Conservation (phyloP, 2,329 filamentous ascomycete genomes). For the Teratosphaeria zuluensis region DNA sequence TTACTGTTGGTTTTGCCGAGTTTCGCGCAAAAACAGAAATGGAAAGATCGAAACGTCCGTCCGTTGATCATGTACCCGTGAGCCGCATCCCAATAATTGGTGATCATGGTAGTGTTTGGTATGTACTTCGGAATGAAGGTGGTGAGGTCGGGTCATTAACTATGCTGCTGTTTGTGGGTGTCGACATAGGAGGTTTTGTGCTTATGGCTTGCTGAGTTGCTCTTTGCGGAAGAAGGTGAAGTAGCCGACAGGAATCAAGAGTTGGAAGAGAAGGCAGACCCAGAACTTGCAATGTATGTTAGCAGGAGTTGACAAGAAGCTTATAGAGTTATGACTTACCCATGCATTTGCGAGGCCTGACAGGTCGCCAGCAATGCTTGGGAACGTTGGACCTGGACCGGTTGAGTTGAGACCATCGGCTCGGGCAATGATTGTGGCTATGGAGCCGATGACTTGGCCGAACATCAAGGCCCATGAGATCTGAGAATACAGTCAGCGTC, state of each 20-base stretch:
- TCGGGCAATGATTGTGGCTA: conserved; percentile 53
- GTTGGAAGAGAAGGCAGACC: conserved; percentile 49
- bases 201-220: conserved; percentile 45
- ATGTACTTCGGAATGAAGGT: not conserved
- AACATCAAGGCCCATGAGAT: conserved; percentile 48
- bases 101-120: not conserved
- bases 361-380: conserved; percentile 42
- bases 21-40: not conserved
- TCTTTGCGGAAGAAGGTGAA: conserved; percentile 50
- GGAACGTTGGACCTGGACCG: conserved; percentile 52
- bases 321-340: conserved; percentile 20
- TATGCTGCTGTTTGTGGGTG: not conserved
- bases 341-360: conserved; percentile 7
- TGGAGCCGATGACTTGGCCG: conserved; percentile 53
- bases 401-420: conserved; percentile 51
- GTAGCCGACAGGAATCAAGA: conserved; percentile 49
- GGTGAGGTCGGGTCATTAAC: not conserved
- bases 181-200: not conserved
- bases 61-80: not conserved
- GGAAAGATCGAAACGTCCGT: not conserved
- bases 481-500: not conserved
- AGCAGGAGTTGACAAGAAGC: not conserved
- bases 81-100: not conserved
- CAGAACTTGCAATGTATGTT: conserved; percentile 46
- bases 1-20: not conserved